phyloP scores from a whole-genome alignment of 2,329 filamentous ascomycete genomes.

The Westerdykella ornata region DNA sequence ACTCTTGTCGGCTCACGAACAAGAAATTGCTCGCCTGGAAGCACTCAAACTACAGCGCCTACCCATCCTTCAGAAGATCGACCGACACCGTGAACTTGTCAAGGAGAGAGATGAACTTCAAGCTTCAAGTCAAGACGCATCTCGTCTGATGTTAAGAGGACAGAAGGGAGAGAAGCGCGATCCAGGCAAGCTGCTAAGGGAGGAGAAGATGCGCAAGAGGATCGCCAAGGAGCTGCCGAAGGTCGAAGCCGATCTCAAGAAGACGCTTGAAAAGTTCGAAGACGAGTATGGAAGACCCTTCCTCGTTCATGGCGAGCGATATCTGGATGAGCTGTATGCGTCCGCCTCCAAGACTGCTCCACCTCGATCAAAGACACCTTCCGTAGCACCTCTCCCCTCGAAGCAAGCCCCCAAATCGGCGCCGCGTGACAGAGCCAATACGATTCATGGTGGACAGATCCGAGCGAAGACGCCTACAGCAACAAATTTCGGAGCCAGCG shows the following conservation, averaged over 20 bases:
- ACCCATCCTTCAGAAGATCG: constrained; percentile 73
- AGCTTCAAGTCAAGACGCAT: constrained; percentile 91
- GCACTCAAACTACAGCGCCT: constrained; percentile 78
- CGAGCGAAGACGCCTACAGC: constrained; percentile 41
- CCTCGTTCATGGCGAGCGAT: constrained; percentile 84
- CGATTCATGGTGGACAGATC: constrained; percentile 35
- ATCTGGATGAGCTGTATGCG: constrained; percentile 74
- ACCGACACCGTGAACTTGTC: constrained; percentile 74
- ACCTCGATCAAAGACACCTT: constrained; percentile 69
- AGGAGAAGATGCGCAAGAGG: constrained; percentile 98
- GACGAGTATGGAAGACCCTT: constrained; percentile 92
- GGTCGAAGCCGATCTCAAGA: constrained; percentile 74
- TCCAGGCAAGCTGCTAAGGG: constrained; percentile 83
- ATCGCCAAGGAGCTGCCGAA: constrained; percentile 95
- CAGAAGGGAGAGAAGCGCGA: constrained; percentile 92
- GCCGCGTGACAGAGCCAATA: constrained; percentile 33
- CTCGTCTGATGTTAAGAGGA: constrained; percentile 81
- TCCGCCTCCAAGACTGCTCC: constrained; percentile 55
- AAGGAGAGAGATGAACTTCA: constrained; percentile 80
- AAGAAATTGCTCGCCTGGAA: constrained; percentile 77
- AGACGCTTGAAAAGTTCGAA: constrained; percentile 79
- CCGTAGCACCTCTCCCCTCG: constrained; percentile 36
- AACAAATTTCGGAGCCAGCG: constrained; percentile 31
- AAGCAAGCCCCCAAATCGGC: constrained; percentile 31
- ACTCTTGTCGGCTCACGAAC: constrained; percentile 87